Evolutionary conservation across 2,329 filamentous ascomycete species (phyloP), one percentile per base, ranked within the genome.

Genomic region (Fusarium virguliforme): DNA sequence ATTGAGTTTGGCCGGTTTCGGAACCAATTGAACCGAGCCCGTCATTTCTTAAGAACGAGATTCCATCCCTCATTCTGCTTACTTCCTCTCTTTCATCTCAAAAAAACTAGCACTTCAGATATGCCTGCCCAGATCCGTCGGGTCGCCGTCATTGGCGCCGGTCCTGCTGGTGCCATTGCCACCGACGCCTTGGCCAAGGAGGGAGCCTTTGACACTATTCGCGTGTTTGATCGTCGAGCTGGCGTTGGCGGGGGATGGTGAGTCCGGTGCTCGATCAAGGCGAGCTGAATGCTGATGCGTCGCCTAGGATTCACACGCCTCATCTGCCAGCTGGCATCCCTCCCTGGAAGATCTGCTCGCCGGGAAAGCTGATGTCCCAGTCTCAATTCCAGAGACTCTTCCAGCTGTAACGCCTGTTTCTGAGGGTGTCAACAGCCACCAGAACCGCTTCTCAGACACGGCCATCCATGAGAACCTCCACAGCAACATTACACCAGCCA

Each of bases 401-500:
- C 73, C 73, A 5, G 68, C 73, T 0, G 60, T 74, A 1, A 72
- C 73, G 1, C 46, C 68, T 18, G 13, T 75, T 10, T 64, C 67
- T 0, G 64, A 72, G 13, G 35, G 13, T 15, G 54, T 74, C n/a
- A 75, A 75, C 9, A 54, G 62, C 4, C 62, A 75, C 6, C 73
- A 75, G 32, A 9, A 69, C 4, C 59, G 70, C 15, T 75, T 75
- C 48, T 74, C 65, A 8, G 66, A 68, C 9, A 63, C 66, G 10
- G 63, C 63, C 1, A 68, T 68, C 13, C 66, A 68, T 22, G 63
- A 68, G 54, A 57, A 68, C 4, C 63, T 68, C 4, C 66, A 68
- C 43, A 68, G 68, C 37, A 70, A 71, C 6, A 72, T 72, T 10
- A 46, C 61, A 1, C 68, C 65, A 3, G 37, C 60, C 1, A 58